Percentiles rank a stretch among this genome's conserved stretches.
phyloP scores from a whole-genome alignment of 805 yeast genomes.

The Candida pseudofarinosa region DNA sequence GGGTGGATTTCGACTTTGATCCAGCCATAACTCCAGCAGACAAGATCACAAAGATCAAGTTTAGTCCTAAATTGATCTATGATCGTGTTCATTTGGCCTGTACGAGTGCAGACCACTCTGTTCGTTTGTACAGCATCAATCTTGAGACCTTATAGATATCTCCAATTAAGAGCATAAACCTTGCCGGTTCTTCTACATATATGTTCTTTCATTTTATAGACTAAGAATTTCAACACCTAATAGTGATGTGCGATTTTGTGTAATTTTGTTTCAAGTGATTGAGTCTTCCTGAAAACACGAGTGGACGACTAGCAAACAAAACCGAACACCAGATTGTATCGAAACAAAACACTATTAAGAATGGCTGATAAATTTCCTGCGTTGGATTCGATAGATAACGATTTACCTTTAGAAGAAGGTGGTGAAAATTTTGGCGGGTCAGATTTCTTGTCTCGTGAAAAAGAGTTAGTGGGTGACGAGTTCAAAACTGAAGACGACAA shows the following conservation, averaged over 20 bases:
- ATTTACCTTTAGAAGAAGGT: conserved; percentile 23
- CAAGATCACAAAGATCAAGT: conserved; percentile 57
- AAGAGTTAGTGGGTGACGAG: conserved; percentile 65
- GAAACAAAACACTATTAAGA: conserved; percentile 2
- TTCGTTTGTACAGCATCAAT: conserved; percentile 36
- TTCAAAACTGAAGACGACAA: conserved; percentile 63
- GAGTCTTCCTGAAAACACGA: not conserved
- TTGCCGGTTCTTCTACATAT: not conserved
- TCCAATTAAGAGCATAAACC: no score
- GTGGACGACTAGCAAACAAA: not conserved
- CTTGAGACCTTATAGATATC: no score
- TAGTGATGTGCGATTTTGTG: not conserved
- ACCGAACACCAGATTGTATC: not conserved
- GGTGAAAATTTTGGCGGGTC: conserved; percentile 36
- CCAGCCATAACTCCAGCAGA: conserved; percentile 52
- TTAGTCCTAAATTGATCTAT: conserved; percentile 35
- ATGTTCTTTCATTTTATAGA: not conserved
- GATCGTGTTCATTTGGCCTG: conserved; percentile 45
- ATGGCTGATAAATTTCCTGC: conserved; percentile 82
- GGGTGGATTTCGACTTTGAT: conserved; percentile 29
- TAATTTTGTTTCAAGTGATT: not conserved
- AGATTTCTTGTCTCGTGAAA: conserved; percentile 67
- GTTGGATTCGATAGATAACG: conserved; percentile 42
- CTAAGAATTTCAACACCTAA: not conserved
- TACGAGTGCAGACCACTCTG: conserved; percentile 65